Base-by-base conservation (phyloP, 768 basidiomycete genomes). In the Collybiopsis luxurians region DNA sequence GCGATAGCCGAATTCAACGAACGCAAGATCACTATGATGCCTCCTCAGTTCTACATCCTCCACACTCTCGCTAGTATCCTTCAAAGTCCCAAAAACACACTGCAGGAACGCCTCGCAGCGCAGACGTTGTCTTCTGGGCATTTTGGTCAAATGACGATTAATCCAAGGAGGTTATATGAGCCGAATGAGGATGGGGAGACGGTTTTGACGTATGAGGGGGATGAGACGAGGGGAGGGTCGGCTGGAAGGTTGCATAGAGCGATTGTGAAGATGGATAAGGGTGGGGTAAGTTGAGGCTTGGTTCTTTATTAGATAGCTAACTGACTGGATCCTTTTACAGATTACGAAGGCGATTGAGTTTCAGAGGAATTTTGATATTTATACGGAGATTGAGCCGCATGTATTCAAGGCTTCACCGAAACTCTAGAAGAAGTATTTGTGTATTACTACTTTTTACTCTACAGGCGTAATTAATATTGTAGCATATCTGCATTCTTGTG, bases 31-130 rank as follows among this genome's bases (percentile, higher is more conserved):
- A 73, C 73, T 3, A 74, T 89, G 44, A 84, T 89, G 84, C 87
- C 88, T 17, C 89, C 89, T 12, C 89, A 90, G 65, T 86, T 78
- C 64, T 90, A 90, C 66, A 78, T 90, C 51, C 68, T 90, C 26
- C 72, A 76, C 10, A 89, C 86, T 2, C 74, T 90, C 36, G 74
- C 82, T 3, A 74, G 73, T 30, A 73, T 89, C 31, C 71, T 89
- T 23, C 56, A 67, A 2, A 80, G 79, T 40, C 56, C 67, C 6
- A 52, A 59, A 49, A 80, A 70, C 57, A 82, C 80, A 2, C 38
- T 61, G 0, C 73, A 72, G 15, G 83, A 87, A 62, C 73, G 79
- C 39, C 72, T 68, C 30, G 71, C 69, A 56, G 74, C 87, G 10
- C 66, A 71, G 47, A 60, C 60, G 17, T 69, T 89, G 11, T 83